These are phyloP conservation scores for Coniochaeta sp. DNA, from an alignment of 2,329 filamentous ascomycete species.

Conservation along the genomic window DNA sequence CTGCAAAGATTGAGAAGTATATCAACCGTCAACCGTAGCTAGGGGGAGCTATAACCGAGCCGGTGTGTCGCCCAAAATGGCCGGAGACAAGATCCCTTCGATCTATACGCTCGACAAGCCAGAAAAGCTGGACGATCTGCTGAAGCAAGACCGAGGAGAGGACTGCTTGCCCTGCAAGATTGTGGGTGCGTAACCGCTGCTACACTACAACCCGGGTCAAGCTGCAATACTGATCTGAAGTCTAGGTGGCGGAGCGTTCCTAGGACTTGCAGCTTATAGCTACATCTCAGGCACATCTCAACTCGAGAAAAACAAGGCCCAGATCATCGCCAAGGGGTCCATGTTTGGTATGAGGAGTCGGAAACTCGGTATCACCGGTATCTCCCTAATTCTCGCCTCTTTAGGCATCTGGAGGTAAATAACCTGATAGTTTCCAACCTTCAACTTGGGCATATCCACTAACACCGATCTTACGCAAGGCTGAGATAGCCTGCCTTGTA, in stretches of 20 bases:
- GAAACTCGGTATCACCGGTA: slow-evolving; percentile 56
- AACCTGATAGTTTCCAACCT: slow-evolving; percentile 11
- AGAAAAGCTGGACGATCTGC: slow-evolving; percentile 51
- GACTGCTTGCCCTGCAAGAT: slow-evolving; percentile 68
- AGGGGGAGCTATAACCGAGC: neutral
- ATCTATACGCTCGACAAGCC: slow-evolving; percentile 50
- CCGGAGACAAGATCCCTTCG: slow-evolving; percentile 39
- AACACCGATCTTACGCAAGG: neutral
- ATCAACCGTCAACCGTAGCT: too few relatives aligned
- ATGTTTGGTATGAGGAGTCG: slow-evolving; percentile 67
- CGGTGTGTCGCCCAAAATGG: slow-evolving; percentile 25
- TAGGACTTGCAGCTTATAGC: slow-evolving; percentile 70
- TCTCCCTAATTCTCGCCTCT: slow-evolving; percentile 61
- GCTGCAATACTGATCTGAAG: neutral
- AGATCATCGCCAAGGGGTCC: slow-evolving; percentile 61
- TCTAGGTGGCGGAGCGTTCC: slow-evolving; percentile 65
- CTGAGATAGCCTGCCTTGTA: neutral
- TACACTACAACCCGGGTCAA: neutral
- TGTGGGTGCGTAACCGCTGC: slow-evolving; percentile 47
- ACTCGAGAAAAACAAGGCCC: slow-evolving; percentile 57
- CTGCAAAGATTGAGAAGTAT: too few relatives aligned
- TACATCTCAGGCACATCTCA: slow-evolving; percentile 69
- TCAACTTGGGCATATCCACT: neutral
- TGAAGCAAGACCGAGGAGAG: slow-evolving; percentile 48
- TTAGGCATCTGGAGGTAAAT: slow-evolving; percentile 64